These are phyloP conservation scores for Phytophthora pistaciae DNA, from an alignment of 352 stramenopile genomes.

Conservation along the genomic window DNA sequence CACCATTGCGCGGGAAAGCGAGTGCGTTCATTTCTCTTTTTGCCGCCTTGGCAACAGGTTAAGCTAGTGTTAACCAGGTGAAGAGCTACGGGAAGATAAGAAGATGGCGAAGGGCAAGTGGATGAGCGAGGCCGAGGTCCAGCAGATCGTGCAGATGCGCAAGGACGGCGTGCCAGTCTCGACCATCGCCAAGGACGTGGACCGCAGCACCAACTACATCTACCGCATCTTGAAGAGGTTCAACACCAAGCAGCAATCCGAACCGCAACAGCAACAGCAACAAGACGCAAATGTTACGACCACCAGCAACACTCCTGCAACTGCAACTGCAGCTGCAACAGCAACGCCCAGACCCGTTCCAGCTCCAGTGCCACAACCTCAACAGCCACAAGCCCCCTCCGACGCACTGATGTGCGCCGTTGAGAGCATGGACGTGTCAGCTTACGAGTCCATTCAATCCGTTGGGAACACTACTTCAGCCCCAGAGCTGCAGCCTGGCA, in stretches of 20 bases:
- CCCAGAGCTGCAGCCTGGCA: slow-evolving; percentile 8
- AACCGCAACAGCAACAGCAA: slow-evolving; percentile 3
- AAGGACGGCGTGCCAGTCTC: slow-evolving; percentile 42
- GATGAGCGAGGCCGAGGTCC: slow-evolving; percentile 51
- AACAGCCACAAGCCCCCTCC: background rate
- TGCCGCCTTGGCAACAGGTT: background rate
- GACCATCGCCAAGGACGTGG: slow-evolving; percentile 44
- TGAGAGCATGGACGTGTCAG: slow-evolving; percentile 36
- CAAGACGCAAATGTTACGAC: background rate
- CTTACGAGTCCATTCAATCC: slow-evolving; percentile 30
- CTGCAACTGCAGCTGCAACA: slow-evolving; percentile 2
- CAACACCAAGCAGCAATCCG: slow-evolving; percentile 1
- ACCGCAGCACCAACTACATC: slow-evolving; percentile 52
- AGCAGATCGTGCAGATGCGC: slow-evolving; percentile 51
- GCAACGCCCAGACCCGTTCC: background rate
- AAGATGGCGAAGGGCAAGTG: slow-evolving; percentile 54
- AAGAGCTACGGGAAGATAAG: slow-evolving; percentile 7
- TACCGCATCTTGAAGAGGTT: slow-evolving; percentile 42
- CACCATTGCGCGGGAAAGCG: slow-evolving; percentile 25
- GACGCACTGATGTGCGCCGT: slow-evolving; percentile 27
- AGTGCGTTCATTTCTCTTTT: slow-evolving; percentile 26
- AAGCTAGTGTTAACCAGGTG: background rate
- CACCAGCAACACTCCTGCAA: background rate
- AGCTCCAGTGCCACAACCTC: background rate
- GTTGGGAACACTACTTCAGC: background rate